A percentile compares a stretch with the other conserved stretches of the same genome.
Conservation (phyloP, 805 yeast genomes). For the Candida easanensis region DNA sequence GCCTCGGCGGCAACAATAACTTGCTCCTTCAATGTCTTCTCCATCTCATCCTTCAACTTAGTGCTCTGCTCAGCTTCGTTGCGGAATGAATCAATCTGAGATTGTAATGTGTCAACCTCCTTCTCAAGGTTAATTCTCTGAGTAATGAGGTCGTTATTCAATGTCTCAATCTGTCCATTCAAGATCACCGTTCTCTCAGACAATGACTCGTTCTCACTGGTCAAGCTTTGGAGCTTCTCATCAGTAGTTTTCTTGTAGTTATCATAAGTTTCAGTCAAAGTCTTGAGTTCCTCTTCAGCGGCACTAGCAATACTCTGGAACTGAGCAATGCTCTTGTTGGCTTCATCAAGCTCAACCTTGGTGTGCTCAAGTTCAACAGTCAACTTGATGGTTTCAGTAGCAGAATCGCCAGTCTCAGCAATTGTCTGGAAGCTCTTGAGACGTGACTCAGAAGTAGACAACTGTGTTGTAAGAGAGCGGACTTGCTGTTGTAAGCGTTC, state of each 20-base stretch:
- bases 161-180: constrained; percentile 29
- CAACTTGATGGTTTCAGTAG: constrained; percentile 28
- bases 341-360: constrained; percentile 51
- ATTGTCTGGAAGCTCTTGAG: constrained; percentile 30
- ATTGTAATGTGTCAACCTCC: constrained; percentile 15
- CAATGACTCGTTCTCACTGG: constrained; percentile 22
- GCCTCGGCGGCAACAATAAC: constrained; percentile 43
- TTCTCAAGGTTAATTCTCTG: constrained; percentile 28
- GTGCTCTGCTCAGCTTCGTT: constrained; percentile 24
- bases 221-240: constrained; percentile 16
- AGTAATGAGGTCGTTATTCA: constrained; percentile 31
- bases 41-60: constrained; percentile 37
- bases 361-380: constrained; percentile 30
- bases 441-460: constrained; percentile 29
- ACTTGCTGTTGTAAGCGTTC: constrained; percentile 40
- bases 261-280: constrained; percentile 54
- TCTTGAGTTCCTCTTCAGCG: constrained; percentile 61
- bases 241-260: constrained; percentile 32
- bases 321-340: constrained; percentile 57
- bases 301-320: constrained; percentile 60
- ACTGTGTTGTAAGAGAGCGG: constrained; percentile 30
- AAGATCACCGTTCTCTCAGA: constrained; percentile 26
- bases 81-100: constrained; percentile 19
- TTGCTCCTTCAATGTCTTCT: constrained; percentile 43
- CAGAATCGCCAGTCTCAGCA: constrained; percentile 26